Evolutionary conservation across 768 basidiomycete species (phyloP).

Genomic region (Amanita rubescens): DNA sequence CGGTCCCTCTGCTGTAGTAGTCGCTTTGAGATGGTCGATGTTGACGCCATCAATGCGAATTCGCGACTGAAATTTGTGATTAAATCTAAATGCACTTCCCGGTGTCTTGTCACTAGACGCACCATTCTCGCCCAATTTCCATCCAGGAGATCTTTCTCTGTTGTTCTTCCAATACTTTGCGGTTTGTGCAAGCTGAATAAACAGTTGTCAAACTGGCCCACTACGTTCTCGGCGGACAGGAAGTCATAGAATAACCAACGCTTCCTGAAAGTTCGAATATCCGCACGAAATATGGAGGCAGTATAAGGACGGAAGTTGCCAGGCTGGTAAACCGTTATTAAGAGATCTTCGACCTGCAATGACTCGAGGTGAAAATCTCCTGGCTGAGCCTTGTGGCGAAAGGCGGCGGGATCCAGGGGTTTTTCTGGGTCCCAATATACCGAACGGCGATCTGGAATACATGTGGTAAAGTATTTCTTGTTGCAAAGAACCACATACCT

Average conservation of each 20-base stretch:
- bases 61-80: constrained; percentile 56
- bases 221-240: constrained; percentile 88
- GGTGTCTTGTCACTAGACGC: constrained; percentile 16
- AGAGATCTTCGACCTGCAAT: constrained; percentile 84
- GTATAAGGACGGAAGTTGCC: constrained; percentile 88
- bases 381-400: constrained; percentile 61
- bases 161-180: constrained; percentile 90
- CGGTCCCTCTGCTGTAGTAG: constrained; percentile 76
- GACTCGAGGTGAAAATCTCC: constrained; percentile 93
- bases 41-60: constrained; percentile 96
- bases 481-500: constrained; percentile 41
- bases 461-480: neutral
- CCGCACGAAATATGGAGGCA: constrained; percentile 89
- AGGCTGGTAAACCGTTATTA: constrained; percentile 93
- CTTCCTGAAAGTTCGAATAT: constrained; percentile 77
- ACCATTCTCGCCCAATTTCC: constrained; percentile 89
- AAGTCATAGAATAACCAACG: constrained; percentile 97
- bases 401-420: constrained; percentile 72
- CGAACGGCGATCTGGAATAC: constrained; percentile 67
- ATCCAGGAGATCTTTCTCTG: constrained; percentile 76
- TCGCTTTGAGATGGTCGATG: constrained; percentile 89
- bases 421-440: constrained; percentile 83
- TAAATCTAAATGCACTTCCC: neutral
- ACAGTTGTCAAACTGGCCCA: constrained; percentile 97
- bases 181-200: constrained; percentile 94